These are phyloP conservation scores for Hysterangium stoloniferum DNA, from an alignment of 768 basidiomycete species.

Conservation along the genomic window DNA sequence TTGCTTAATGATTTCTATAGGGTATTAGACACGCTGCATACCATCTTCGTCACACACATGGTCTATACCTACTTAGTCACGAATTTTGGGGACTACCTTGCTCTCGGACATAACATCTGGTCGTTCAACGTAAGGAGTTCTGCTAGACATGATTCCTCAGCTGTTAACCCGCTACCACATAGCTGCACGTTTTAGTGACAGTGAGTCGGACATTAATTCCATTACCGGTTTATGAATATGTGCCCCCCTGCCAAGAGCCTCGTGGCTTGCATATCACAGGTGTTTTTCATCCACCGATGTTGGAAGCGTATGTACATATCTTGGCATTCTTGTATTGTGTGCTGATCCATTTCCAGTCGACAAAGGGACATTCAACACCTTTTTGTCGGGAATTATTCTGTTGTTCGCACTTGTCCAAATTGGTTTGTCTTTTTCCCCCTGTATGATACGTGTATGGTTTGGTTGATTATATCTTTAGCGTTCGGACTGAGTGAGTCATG, in stretches of 20 bases:
- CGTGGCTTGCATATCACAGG: conserved; percentile 1
- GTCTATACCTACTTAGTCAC: neutral
- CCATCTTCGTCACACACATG: neutral
- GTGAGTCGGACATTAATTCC: neutral
- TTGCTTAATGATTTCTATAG: neutral
- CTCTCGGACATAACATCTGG: neutral
- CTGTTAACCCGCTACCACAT: neutral
- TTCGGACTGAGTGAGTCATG: neutral
- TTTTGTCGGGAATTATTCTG: neutral
- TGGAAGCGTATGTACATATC: neutral
- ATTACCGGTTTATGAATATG: neutral
- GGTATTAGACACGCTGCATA: neutral
- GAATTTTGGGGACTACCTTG: neutral
- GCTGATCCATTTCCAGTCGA: neutral
- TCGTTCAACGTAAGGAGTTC: neutral
- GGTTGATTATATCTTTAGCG: neutral
- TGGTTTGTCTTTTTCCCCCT: neutral
- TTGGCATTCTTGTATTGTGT: neutral
- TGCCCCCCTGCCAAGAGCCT: neutral
- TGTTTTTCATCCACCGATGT: neutral
- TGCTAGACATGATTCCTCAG: neutral
- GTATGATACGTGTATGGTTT: too few relatives aligned
- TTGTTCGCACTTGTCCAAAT: neutral
- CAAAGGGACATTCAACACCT: neutral
- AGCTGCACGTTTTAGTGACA: neutral